Base-by-base conservation (phyloP, 192 early-diverging fungal genomes). In the Entophlyctis helioformis region DNA sequence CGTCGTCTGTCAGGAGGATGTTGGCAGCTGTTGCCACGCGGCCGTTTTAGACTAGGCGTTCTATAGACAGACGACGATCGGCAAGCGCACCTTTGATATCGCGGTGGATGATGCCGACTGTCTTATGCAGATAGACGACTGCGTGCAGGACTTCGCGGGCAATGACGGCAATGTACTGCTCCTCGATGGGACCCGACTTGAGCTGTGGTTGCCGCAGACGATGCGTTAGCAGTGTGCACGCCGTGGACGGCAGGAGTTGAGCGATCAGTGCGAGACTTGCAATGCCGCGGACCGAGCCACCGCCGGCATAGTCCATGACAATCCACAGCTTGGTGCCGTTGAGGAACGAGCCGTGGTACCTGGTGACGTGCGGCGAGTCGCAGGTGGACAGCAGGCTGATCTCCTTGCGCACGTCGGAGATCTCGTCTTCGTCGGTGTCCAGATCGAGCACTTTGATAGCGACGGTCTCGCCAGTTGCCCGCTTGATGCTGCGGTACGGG, bases 21-120 rank as follows among this genome's bases (percentile, higher is more conserved):
- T 79, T 57, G 33, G 96, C 96, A 10, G 87, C 82, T 84, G 31
- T 16, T 3, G n/a, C n/a, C n/a, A n/a, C n/a, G n/a, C n/a, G n/a
- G n/a, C n/a, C n/a, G n/a, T n/a, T n/a, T n/a, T n/a, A n/a, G n/a
- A n/a, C n/a, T n/a, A n/a, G n/a, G n/a, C n/a, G n/a, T n/a, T n/a
- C n/a, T n/a, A n/a, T n/a, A n/a, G n/a, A n/a, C n/a, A n/a, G n/a
- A n/a, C n/a, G n/a, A n/a, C n/a, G n/a, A n/a, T n/a, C n/a, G n/a
- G n/a, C n/a, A n/a, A n/a, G n/a, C n/a, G n/a, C n/a, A 87, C 87
- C 87, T 77, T 98, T 98, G 44, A 98, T 91, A 53, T 98, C 95
- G 42, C 95, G 74, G 53, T 98, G 95, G 56, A 98, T 94, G 47
- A 98, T 98, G 13, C 80, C 72, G 31, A 83, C 68, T 24, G 44